phyloP scores from a whole-genome alignment of 2,329 filamentous ascomycete genomes.

The Aspergillus tubingensis region DNA sequence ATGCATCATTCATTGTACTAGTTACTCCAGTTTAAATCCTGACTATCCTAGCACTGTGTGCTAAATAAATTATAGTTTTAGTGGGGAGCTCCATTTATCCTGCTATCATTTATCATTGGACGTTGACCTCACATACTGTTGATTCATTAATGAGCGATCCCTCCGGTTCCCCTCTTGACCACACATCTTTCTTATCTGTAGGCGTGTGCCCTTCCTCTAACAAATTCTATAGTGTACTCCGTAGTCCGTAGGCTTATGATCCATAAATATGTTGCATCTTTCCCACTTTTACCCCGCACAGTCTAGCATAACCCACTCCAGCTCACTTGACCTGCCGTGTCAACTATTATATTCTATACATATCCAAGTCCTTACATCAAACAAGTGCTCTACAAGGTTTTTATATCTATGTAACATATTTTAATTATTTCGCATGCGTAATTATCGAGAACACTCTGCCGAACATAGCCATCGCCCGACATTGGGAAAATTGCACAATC shows the following conservation, averaged over 20 bases:
- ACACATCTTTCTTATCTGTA: background rate
- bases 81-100: background rate
- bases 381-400: background rate
- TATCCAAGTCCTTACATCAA: background rate
- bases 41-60: background rate
- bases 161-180: background rate
- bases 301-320: background rate
- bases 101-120: slow-evolving; percentile 1
- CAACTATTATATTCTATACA: no score
- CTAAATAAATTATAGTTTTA: background rate
- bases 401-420: background rate
- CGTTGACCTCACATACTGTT: background rate
- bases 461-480: no score
- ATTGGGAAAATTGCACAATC: no score
- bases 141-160: background rate
- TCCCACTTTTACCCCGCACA: slow-evolving; percentile 1
- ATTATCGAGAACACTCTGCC: no score
- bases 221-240: background rate
- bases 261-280: background rate
- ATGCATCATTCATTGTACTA: background rate
- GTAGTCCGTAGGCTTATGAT: background rate
- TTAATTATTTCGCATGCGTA: background rate
- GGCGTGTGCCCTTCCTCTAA: background rate
- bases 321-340: no score
- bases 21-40: background rate